Evolutionary conservation across 2,329 filamentous ascomycete species (phyloP).

Genomic region (Podosphaera xanthii): DNA sequence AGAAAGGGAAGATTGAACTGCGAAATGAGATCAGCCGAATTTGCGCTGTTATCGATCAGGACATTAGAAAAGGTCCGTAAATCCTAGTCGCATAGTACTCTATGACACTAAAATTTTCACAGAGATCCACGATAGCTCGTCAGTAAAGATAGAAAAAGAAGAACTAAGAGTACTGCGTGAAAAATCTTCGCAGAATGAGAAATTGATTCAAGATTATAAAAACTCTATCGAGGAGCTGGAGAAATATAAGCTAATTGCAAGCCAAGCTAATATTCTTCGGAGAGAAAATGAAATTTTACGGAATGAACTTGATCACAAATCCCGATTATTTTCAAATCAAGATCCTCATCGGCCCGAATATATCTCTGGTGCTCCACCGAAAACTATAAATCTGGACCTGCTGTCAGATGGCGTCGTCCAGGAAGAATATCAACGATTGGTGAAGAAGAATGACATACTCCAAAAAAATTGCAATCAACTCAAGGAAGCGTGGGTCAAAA

Average conservation of each 20-base stretch:
- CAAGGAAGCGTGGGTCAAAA: constrained; percentile 3
- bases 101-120: not conserved
- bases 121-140: constrained; percentile 8
- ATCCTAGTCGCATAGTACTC: not conserved
- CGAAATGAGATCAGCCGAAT: constrained; percentile 8
- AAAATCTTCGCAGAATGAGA: constrained; percentile 4
- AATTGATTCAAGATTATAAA: constrained; percentile 6
- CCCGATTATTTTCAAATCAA: not conserved
- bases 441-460: constrained; percentile 8
- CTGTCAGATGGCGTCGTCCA: constrained; percentile 1
- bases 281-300: constrained; percentile 10
- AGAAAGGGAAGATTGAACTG: constrained; percentile 8
- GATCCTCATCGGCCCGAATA: not conserved
- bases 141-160: constrained; percentile 4
- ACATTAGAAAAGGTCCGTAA: constrained; percentile 8
- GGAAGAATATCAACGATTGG: constrained; percentile 5
- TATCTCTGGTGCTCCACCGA: not conserved
- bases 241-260: constrained; percentile 3
- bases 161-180: constrained; percentile 6
- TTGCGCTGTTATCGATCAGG: constrained; percentile 9
- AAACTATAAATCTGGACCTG: not conserved
- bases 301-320: constrained; percentile 4
- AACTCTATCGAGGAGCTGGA: constrained; percentile 8
- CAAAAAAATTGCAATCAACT: constrained; percentile 4
- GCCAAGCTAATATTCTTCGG: constrained; percentile 7